Evolutionary conservation across 176 grass and related monocot species (phyloP).

Genomic region (Aechmea fasciata): DNA sequence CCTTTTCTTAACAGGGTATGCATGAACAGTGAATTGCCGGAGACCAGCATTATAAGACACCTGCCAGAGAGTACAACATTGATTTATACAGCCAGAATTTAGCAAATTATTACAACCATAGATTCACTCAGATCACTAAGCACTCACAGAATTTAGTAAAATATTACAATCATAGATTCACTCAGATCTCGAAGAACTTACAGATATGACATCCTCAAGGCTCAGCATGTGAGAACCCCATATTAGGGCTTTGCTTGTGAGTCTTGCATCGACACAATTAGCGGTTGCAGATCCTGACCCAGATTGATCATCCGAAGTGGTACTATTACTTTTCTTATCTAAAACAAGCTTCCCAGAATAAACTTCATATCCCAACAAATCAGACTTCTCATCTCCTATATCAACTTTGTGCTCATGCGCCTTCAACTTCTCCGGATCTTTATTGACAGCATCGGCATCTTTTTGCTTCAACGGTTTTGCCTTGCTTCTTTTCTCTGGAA

Average conservation of each 20-base stretch:
- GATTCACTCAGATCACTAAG: background rate
- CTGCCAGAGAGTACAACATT: constrained; percentile 33
- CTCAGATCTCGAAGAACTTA: constrained; percentile 36
- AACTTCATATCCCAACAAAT: constrained; percentile 82
- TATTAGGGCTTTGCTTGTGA: constrained; percentile 92
- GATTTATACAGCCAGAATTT: constrained; percentile 8
- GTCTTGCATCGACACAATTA: constrained; percentile 49
- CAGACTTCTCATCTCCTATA: constrained; percentile 72
- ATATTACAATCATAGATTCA: constrained; percentile 9
- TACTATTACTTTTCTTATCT: constrained; percentile 54
- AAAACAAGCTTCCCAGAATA: constrained; percentile 63
- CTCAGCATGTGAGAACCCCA: constrained; percentile 70
- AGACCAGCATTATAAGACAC: constrained; percentile 63
- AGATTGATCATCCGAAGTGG: constrained; percentile 29
- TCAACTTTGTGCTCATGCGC: constrained; percentile 55
- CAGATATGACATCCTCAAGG: constrained; percentile 80
- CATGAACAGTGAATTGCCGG: constrained; percentile 69
- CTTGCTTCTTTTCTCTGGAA: constrained; percentile 83
- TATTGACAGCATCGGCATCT: constrained; percentile 25
- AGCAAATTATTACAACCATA: constrained; percentile 15
- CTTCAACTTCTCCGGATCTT: constrained; percentile 44
- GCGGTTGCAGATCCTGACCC: constrained; percentile 32
- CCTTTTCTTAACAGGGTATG: constrained; percentile 64
- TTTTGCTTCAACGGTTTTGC: constrained; percentile 45
- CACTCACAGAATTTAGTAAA: constrained; percentile 1